These are phyloP conservation scores for Hypoxylon fragiforme DNA, from an alignment of 495 filamentous ascomycete genomes.

Conservation along the genomic window DNA sequence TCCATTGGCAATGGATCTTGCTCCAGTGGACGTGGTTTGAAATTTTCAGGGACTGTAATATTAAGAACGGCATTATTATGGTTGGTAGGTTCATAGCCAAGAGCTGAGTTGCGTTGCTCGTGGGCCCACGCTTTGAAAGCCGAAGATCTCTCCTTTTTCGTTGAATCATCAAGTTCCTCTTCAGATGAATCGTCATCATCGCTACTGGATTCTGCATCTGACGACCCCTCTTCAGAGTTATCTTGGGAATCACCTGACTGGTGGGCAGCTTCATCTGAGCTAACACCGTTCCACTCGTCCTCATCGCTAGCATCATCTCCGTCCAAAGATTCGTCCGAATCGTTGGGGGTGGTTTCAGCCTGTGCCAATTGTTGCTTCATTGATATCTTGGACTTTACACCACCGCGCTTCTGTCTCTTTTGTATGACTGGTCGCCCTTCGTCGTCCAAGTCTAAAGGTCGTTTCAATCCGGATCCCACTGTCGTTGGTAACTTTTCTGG, in stretches of 20 bases:
- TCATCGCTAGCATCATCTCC: slow-evolving; percentile 29
- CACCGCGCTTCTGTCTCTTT: slow-evolving; percentile 62
- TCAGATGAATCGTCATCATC: slow-evolving; percentile 40
- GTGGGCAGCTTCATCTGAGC: slow-evolving; percentile 26
- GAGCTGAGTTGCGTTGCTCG: slow-evolving; percentile 77
- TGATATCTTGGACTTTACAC: slow-evolving; percentile 51
- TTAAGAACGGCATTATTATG: slow-evolving; percentile 38
- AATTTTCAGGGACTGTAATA: slow-evolving; percentile 53
- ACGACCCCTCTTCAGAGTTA: slow-evolving; percentile 29
- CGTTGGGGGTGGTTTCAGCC: slow-evolving; percentile 53
- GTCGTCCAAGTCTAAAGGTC: slow-evolving; percentile 76
- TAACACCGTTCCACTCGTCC: slow-evolving; percentile 48
- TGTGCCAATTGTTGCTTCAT: slow-evolving; percentile 34
- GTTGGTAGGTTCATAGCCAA: slow-evolving; percentile 50
- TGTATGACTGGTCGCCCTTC: slow-evolving; percentile 79
- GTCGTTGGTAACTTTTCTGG: slow-evolving; percentile 25
- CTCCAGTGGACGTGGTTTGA: slow-evolving; percentile 63
- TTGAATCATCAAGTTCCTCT: slow-evolving; percentile 33
- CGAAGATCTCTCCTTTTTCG: slow-evolving; percentile 50
- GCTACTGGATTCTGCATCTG: slow-evolving; percentile 37
- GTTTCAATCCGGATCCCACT: slow-evolving; percentile 81
- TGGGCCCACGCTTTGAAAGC: slow-evolving; percentile 97
- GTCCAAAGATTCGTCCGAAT: slow-evolving; percentile 41
- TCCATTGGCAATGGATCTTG: slow-evolving; percentile 78
- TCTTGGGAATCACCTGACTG: slow-evolving; percentile 23